These are phyloP conservation scores for Pleoardoris graminearum DNA, from an alignment of 2,329 filamentous ascomycete genomes.

Conservation along the genomic window DNA sequence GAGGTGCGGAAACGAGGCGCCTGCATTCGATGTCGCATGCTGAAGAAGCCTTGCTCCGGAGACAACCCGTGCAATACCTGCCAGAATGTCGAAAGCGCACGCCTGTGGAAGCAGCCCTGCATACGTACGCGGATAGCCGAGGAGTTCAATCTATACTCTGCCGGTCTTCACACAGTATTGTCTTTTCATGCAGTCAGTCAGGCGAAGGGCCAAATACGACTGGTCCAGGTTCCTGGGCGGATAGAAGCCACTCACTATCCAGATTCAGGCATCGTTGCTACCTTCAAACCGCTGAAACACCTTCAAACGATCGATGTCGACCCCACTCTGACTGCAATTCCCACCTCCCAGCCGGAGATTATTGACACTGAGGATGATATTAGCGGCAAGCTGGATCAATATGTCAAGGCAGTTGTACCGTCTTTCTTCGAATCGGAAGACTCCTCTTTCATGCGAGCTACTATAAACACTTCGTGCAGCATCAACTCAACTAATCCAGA, in stretches of 20 bases:
- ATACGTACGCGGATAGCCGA: conserved; percentile 62
- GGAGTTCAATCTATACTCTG: conserved; percentile 61
- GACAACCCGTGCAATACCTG: conserved; percentile 64
- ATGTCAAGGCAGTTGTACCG: conserved; percentile 55
- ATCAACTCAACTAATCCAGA: conserved; percentile 45
- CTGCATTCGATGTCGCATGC: conserved; percentile 65
- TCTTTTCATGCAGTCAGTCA: conserved; percentile 56
- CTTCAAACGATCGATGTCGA: conserved; percentile 41
- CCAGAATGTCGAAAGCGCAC: conserved; percentile 61
- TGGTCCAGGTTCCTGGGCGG: conserved; percentile 54
- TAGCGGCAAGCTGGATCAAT: conserved; percentile 56
- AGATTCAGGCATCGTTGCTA: conserved; percentile 52
- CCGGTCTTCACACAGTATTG: conserved; percentile 57
- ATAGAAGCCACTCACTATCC: conserved; percentile 59
- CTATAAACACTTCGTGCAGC: conserved; percentile 45
- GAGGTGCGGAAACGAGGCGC: conserved; percentile 63
- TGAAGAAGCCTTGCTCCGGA: conserved; percentile 66
- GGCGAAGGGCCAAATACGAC: conserved; percentile 53
- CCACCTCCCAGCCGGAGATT: conserved; percentile 49
- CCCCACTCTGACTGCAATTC: conserved; percentile 35
- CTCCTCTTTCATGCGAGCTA: conserved; percentile 56
- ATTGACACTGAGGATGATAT: conserved; percentile 58
- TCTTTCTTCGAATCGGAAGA: conserved; percentile 55
- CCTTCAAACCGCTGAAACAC: conserved; percentile 51
- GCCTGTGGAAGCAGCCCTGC: conserved; percentile 64